Conservation (phyloP, 345 rosid species). For the Erodium maritimum region DNA sequence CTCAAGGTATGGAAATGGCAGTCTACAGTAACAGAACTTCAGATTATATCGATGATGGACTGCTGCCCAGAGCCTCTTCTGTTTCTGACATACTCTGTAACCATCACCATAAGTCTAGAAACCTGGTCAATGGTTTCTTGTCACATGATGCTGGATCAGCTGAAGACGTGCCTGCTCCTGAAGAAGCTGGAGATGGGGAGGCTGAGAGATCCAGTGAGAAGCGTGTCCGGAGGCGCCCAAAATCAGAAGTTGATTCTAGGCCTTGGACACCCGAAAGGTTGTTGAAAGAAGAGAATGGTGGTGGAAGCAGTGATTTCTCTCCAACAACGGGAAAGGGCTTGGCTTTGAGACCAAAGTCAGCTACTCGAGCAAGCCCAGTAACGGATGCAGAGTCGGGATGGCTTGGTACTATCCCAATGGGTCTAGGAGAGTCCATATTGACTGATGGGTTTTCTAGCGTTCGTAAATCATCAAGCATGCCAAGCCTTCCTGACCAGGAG, state of each 20-base stretch:
- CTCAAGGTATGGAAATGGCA: slow-evolving; percentile 35
- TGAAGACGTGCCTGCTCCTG: slow-evolving; percentile 16
- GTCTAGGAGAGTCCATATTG: slow-evolving; percentile 22
- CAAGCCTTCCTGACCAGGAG: slow-evolving; percentile 30
- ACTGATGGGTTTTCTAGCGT: slow-evolving; percentile 19
- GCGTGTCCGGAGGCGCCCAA: slow-evolving; percentile 34
- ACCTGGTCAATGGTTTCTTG: too few species aligned
- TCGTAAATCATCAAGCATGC: slow-evolving; percentile 39
- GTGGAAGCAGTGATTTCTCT: slow-evolving; percentile 17
- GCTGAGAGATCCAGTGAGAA: slow-evolving; percentile 28
- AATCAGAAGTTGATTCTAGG: slow-evolving; percentile 30
- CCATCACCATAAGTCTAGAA: too few species aligned
- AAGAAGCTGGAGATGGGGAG: slow-evolving; percentile 28
- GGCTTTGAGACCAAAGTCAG: slow-evolving; percentile 40
- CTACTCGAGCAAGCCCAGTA: slow-evolving; percentile 22
- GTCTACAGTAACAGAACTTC: slow-evolving; percentile 15
- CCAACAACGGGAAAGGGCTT: slow-evolving; percentile 30
- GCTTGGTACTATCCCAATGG: slow-evolving; percentile 9
- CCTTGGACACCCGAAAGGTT: background rate
- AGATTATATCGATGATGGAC: too few species aligned
- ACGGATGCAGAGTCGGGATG: slow-evolving; percentile 24
- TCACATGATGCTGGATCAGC: slow-evolving; percentile 1
- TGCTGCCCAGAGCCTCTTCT: too few species aligned
- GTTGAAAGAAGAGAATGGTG: slow-evolving; percentile 16
- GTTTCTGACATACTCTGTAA: too few species aligned